phyloP scores from a whole-genome alignment of 2,329 filamentous ascomycete genomes.

The Sarocladiaceae sp. region DNA sequence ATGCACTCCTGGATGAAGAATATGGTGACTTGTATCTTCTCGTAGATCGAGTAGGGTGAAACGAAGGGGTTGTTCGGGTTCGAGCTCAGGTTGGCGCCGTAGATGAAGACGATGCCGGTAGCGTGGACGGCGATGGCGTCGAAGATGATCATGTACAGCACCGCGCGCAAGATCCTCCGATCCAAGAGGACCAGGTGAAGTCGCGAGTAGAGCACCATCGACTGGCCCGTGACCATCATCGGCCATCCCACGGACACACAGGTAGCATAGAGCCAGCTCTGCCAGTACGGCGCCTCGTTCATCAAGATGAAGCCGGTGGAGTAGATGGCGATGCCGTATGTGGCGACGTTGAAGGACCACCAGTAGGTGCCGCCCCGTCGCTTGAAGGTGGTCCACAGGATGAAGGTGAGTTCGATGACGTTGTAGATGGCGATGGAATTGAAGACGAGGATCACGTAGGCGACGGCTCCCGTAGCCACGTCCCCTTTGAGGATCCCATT shows the following conservation, averaged over 20 bases:
- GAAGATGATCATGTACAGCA: constrained; percentile 51
- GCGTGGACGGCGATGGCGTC: constrained; percentile 48
- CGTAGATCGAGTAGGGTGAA: constrained; percentile 37
- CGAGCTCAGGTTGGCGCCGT: constrained; percentile 39
- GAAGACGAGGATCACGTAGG: constrained; percentile 22
- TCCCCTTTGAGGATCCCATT: constrained; percentile 8
- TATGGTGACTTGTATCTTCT: constrained; percentile 49
- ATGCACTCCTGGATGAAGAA: constrained; percentile 51
- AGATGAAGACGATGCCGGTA: constrained; percentile 48
- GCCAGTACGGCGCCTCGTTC: constrained; percentile 14
- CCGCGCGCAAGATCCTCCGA: constrained; percentile 37
- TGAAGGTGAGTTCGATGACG: constrained; percentile 27
- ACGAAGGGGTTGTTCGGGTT: constrained; percentile 15
- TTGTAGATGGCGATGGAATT: constrained; percentile 28
- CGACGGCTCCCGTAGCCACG: background rate
- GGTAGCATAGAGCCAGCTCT: constrained; percentile 14
- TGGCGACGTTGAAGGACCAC: constrained; percentile 29
- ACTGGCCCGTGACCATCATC: constrained; percentile 55
- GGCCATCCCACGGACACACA: constrained; percentile 23
- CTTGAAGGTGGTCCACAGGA: constrained; percentile 30
- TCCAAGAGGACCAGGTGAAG: constrained; percentile 53
- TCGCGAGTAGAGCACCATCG: constrained; percentile 55
- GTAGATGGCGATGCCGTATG: constrained; percentile 29
- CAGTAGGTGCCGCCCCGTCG: constrained; percentile 29
- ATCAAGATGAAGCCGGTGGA: constrained; percentile 40